Percentiles rank a stretch among this genome's conserved stretches.
phyloP scores from a whole-genome alignment of 495 filamentous ascomycete species.

The Xylaria venustula region DNA sequence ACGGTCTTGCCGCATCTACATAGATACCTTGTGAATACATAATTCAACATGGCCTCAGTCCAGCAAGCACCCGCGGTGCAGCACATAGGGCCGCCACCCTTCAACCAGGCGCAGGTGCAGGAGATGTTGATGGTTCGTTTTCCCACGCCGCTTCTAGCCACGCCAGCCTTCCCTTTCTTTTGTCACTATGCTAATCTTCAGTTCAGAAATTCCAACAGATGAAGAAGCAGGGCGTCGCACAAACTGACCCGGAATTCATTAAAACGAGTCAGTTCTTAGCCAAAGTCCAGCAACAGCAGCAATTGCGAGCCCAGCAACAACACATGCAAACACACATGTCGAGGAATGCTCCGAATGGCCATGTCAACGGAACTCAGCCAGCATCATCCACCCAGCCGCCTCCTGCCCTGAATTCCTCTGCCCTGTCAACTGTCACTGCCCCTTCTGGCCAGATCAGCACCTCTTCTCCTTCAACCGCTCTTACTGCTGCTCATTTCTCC shows the following conservation, averaged over 20 bases:
- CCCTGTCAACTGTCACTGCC: slow-evolving; percentile 30
- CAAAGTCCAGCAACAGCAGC: slow-evolving; percentile 62
- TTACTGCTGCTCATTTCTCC: slow-evolving; percentile 58
- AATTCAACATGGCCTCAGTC: slow-evolving; percentile 70
- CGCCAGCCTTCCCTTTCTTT: neutral
- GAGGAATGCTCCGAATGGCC: slow-evolving; percentile 43
- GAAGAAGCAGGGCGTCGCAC: slow-evolving; percentile 70
- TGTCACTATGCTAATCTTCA: slow-evolving; percentile 26
- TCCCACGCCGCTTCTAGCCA: slow-evolving; percentile 3
- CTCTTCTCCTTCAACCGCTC: slow-evolving; percentile 40
- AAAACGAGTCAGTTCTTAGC: slow-evolving; percentile 68
- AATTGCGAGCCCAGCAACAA: slow-evolving; percentile 48
- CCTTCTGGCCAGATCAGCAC: slow-evolving; percentile 27
- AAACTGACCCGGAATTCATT: slow-evolving; percentile 75
- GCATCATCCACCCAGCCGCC: slow-evolving; percentile 34
- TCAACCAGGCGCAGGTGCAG: slow-evolving; percentile 61
- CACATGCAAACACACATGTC: slow-evolving; percentile 39
- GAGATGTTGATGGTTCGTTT: slow-evolving; percentile 57
- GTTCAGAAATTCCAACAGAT: slow-evolving; percentile 76
- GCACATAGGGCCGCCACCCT: slow-evolving; percentile 54
- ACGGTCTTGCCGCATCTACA: slow-evolving; percentile 14
- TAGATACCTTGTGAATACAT: slow-evolving; percentile 12
- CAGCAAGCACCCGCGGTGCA: slow-evolving; percentile 67
- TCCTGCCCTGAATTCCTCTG: slow-evolving; percentile 33
- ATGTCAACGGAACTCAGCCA: slow-evolving; percentile 44